Evolutionary conservation across 768 basidiomycete species (phyloP).

Genomic region (Mycena rosella): DNA sequence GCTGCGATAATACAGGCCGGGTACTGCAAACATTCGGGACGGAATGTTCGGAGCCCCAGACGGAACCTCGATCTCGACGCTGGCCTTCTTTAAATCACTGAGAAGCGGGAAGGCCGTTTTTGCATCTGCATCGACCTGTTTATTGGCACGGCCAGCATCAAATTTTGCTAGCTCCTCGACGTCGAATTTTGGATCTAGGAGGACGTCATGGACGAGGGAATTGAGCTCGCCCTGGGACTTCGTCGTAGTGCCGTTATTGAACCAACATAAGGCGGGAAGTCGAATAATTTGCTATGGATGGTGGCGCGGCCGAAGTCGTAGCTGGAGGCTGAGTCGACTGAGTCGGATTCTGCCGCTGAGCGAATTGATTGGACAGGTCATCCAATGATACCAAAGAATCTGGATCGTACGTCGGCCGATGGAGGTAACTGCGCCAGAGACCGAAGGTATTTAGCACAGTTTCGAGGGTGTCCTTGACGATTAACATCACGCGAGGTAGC

Average conservation of each 20-base stretch:
- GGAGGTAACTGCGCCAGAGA: constrained; percentile 25
- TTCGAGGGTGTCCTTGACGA: constrained; percentile 23
- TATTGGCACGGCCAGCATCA: constrained; percentile 34
- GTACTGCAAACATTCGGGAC: constrained; percentile 39
- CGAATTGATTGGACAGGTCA: constrained; percentile 16
- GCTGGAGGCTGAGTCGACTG: neutral
- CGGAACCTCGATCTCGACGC: constrained; percentile 46
- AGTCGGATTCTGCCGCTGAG: neutral
- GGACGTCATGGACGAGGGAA: constrained; percentile 31
- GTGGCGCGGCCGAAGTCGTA: neutral
- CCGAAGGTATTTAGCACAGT: constrained; percentile 18
- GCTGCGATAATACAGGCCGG: constrained; percentile 42
- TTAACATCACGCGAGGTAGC: constrained; percentile 8
- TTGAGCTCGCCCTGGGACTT: constrained; percentile 36
- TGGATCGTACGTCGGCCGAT: constrained; percentile 32
- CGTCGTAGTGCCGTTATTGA: constrained; percentile 24
- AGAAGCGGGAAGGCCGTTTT: constrained; percentile 22
- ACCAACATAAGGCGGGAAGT: constrained; percentile 18
- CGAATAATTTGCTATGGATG: neutral
- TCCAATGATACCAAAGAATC: constrained; percentile 14
- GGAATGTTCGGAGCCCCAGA: constrained; percentile 33
- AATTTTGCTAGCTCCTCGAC: constrained; percentile 26
- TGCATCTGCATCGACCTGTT: constrained; percentile 29
- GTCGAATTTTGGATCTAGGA: constrained; percentile 33
- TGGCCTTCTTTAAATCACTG: constrained; percentile 28